Evolutionary conservation across 1,284 basidiomycete species (phyloP), one percentile per base, ranked within the genome.

Genomic region (Cutaneotrichosporon sp.): DNA sequence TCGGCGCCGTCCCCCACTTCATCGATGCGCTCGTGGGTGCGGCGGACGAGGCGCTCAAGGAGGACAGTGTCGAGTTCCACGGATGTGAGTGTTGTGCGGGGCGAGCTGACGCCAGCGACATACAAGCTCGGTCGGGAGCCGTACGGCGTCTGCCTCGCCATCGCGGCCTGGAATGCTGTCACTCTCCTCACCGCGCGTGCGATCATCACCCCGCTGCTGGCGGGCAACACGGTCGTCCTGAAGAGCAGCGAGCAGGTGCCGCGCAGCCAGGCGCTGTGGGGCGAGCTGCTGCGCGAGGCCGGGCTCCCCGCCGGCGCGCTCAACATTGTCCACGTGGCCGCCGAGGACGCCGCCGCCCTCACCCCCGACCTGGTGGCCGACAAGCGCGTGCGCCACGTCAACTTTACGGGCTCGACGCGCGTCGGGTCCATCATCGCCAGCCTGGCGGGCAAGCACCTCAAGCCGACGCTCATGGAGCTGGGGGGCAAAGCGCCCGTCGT

Each of bases 211-310:
- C 85, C 87, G 0, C 77, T 88, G 24, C 79, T 87, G 4, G 85
- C 85, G 33, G 87, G 87, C 3, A 88, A 88, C 74, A 86, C 86
- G 0, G 83, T 86, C 3, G 81, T 89, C 1, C 68, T 88, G 42
- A 87, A 87, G 68, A 82, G 84, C 9, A 86, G 85, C 0, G 87
- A 88, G 67, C 75, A 78, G 57, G 83, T 82, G 49, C 87, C 87
- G 0, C 75, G 81, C 4, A 81, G 79, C 9, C 84, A 87, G 64
- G 74, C 81, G 1, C 73, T 85, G 9, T 79, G 85, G 6, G 80
- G 81, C 0, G 84, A 87, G 55, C 64, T 71, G 18, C 62, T 71
- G 18, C 63, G 42, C 50, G 71, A 81, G 62, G 86, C 86, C 1
- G 87, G 87, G 1, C 71, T 89, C 4, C 87, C 87, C 2, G 73